These are phyloP conservation scores for Suillus cothurnatus DNA, from an alignment of 768 basidiomycete genomes.

Conservation along the genomic window DNA sequence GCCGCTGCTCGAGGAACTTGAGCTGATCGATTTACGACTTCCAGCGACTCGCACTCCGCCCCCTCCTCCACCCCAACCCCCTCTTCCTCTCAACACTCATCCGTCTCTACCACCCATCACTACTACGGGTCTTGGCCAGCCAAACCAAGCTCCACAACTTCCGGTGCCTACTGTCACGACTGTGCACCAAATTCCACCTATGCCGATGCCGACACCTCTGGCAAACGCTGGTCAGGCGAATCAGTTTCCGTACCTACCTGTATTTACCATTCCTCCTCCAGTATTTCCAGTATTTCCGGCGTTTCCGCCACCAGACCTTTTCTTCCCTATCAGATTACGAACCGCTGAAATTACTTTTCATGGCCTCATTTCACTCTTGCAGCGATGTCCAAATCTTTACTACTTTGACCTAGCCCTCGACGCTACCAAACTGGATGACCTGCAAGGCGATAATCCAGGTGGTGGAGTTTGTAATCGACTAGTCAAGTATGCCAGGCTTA, in stretches of 20 bases:
- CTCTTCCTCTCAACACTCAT: not conserved
- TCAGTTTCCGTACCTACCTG: not conserved
- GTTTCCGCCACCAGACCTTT: not conserved
- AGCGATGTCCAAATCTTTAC: constrained; percentile 4
- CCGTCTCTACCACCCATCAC: not conserved
- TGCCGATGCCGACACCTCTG: not conserved
- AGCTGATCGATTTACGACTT: constrained; percentile 1
- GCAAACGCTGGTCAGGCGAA: not conserved
- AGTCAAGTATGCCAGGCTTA: constrained; percentile 4
- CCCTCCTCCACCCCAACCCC: not conserved
- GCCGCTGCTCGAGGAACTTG: constrained; percentile 1
- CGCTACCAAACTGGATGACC: constrained; percentile 6
- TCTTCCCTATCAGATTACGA: constrained; percentile 1
- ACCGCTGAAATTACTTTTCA: constrained; percentile 1
- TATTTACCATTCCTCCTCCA: constrained; percentile 1
- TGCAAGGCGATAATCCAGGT: constrained; percentile 1
- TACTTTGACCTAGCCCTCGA: constrained; percentile 4
- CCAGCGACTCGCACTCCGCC: not conserved
- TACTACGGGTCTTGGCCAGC: not conserved
- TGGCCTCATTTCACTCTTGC: constrained; percentile 7
- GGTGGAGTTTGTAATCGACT: constrained; percentile 7
- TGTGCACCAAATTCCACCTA: not conserved
- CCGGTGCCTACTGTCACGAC: not conserved
- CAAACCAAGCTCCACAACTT: not conserved
- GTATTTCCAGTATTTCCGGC: not conserved